Conservation (phyloP, 2,329 filamentous ascomycete species). For the Colletotrichum nymphaeae region DNA sequence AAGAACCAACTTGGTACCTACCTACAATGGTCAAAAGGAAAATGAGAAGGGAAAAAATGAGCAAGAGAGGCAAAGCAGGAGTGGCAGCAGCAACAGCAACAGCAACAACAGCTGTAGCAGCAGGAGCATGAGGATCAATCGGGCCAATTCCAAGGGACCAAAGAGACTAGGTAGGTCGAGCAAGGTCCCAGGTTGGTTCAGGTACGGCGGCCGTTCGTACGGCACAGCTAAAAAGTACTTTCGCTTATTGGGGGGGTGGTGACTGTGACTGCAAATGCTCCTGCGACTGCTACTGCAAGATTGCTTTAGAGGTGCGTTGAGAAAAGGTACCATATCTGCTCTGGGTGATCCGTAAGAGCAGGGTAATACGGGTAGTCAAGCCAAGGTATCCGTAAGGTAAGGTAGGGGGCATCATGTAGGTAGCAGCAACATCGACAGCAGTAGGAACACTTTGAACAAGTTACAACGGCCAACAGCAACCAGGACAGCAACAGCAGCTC, state of each 20-base stretch:
- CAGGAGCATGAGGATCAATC: background rate
- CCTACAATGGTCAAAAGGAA: background rate
- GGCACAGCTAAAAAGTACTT: slow-evolving; percentile 21
- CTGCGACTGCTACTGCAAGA: slow-evolving; percentile 1
- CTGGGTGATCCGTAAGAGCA: background rate
- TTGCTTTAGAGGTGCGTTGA: slow-evolving; percentile 1
- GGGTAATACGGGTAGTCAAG: background rate
- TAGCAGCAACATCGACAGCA: background rate
- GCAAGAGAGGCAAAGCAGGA: slow-evolving; percentile 9
- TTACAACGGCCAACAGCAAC: background rate
- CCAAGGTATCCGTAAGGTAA: background rate
- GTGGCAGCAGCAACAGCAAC: background rate
- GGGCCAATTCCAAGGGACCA: slow-evolving; percentile 1
- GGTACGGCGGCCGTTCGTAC: slow-evolving; percentile 24
- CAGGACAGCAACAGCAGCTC: slow-evolving; percentile 7
- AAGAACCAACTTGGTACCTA: background rate
- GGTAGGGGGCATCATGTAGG: background rate
- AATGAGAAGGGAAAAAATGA: background rate
- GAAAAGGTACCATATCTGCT: background rate
- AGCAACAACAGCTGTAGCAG: background rate
- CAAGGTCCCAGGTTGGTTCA: slow-evolving; percentile 13
- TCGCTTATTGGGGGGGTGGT: slow-evolving; percentile 11
- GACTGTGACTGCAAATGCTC: background rate
- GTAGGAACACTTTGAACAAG: no score
- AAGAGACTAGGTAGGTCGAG: slow-evolving; percentile 3